A percentile compares a stretch with the other conserved stretches of the same genome.
These are phyloP conservation scores for Trametes versicolor DNA, from an alignment of 1,284 basidiomycete species.

Conservation along the genomic window DNA sequence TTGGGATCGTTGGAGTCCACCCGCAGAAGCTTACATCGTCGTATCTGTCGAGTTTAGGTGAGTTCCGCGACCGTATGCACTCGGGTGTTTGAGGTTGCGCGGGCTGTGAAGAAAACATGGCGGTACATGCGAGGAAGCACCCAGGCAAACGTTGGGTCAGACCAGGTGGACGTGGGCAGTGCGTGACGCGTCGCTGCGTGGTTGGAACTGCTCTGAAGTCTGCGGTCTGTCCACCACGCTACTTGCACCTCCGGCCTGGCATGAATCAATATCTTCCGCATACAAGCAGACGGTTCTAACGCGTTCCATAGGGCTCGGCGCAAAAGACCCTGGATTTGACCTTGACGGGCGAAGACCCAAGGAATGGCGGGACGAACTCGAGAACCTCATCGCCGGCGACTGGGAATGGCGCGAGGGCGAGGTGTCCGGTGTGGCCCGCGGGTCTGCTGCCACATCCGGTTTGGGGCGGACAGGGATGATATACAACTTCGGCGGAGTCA, in stretches of 20 bases:
- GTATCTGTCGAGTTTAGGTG: constrained; percentile 41
- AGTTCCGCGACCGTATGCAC: constrained; percentile 9
- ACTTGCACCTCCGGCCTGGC: background rate
- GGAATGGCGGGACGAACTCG: constrained; percentile 62
- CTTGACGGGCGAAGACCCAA: constrained; percentile 59
- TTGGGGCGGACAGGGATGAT: constrained; percentile 35
- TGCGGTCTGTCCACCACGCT: background rate
- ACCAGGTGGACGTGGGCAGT: too few species aligned
- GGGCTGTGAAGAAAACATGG: background rate
- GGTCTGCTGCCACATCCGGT: constrained; percentile 27
- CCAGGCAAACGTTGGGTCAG: too few species aligned
- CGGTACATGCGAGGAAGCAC: background rate
- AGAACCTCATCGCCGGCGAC: constrained; percentile 68
- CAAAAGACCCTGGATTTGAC: constrained; percentile 45
- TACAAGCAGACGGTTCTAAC: background rate
- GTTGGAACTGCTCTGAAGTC: background rate
- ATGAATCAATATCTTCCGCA: background rate
- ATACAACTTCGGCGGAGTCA: constrained; percentile 45
- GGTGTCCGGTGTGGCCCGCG: constrained; percentile 54
- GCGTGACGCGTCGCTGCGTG: background rate
- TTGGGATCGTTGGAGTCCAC: constrained; percentile 57
- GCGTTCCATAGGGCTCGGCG: constrained; percentile 47
- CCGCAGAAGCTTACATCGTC: constrained; percentile 43
- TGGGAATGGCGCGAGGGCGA: constrained; percentile 71
- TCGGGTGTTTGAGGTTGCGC: background rate